Evolutionary conservation across 352 stramenopile species (phyloP).

Genomic region (Pilasporangium apinafurcum): DNA sequence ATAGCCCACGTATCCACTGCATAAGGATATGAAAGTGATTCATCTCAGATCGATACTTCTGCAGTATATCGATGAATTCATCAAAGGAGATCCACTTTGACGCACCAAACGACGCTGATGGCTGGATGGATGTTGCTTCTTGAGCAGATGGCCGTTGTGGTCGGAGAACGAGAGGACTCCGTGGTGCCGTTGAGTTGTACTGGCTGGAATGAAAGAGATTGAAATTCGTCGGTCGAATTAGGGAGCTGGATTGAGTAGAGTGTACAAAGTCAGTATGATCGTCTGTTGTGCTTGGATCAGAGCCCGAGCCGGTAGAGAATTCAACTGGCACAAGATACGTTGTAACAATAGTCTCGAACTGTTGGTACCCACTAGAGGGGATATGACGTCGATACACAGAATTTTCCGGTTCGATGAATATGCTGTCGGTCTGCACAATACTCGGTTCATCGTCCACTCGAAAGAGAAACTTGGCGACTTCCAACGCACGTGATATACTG

Average conservation of each 20-base stretch:
- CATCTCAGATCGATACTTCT: conserved; percentile 56
- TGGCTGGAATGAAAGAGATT: conserved; percentile 57
- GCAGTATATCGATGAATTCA: conserved; percentile 47
- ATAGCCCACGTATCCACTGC: conserved; percentile 49
- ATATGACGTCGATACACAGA: conserved; percentile 50
- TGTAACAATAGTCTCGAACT: conserved; percentile 47
- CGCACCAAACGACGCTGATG: background rate
- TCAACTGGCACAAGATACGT: conserved; percentile 15
- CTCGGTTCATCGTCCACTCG: conserved; percentile 31
- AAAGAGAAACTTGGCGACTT: conserved; percentile 41
- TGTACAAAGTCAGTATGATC: too few relatives aligned
- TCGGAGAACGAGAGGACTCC: conserved; percentile 38
- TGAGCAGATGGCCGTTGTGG: conserved; percentile 11
- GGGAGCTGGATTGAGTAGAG: background rate
- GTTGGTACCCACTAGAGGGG: conserved; percentile 31
- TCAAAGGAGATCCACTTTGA: conserved; percentile 48
- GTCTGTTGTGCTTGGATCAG: background rate
- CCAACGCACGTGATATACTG: conserved; percentile 26
- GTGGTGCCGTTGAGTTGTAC: conserved; percentile 34
- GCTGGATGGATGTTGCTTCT: background rate
- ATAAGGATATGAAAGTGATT: conserved; percentile 59
- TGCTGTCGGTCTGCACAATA: conserved; percentile 26
- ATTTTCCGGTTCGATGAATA: conserved; percentile 45
- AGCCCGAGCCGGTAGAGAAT: too few relatives aligned
- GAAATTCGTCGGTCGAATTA: conserved; percentile 37